Evolutionary conservation across 495 filamentous ascomycete genomes (phyloP).

Genomic region (Penicillium lividum): DNA sequence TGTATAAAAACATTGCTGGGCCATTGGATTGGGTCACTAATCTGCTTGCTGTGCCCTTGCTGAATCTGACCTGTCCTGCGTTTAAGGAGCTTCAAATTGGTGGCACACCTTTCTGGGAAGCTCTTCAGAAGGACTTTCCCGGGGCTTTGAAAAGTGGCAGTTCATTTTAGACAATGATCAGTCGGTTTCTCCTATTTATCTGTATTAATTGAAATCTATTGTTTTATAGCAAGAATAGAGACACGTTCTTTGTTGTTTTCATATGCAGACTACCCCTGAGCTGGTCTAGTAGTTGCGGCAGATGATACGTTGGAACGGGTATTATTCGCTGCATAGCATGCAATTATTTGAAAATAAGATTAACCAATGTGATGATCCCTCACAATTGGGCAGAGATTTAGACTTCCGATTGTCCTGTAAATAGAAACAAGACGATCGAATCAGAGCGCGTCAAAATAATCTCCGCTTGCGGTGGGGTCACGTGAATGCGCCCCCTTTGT

Average conservation of each 20-base stretch:
- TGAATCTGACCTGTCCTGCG: conserved; percentile 37
- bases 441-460: not conserved
- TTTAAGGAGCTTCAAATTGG: conserved; percentile 39
- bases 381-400: not conserved
- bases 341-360: too few relatives aligned
- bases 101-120: conserved; percentile 36
- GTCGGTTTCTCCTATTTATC: not conserved
- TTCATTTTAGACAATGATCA: conserved; percentile 16
- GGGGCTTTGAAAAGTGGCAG: conserved; percentile 33
- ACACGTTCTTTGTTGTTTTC: not conserved
- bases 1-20: conserved; percentile 39
- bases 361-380: not conserved
- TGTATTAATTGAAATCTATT: not conserved
- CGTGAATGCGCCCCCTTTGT: conserved; percentile 4
- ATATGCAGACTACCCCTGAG: too few relatives aligned
- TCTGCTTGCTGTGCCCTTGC: conserved; percentile 25
- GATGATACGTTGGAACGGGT: too few relatives aligned
- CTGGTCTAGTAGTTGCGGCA: too few relatives aligned
- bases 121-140: conserved; percentile 34
- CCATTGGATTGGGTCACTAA: conserved; percentile 34
- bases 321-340: too few relatives aligned
- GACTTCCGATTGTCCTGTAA: not conserved
- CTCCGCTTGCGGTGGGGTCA: conserved; percentile 5
- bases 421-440: not conserved
- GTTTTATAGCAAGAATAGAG: not conserved